phyloP scores from a whole-genome alignment of 1,139 yeast genomes.

The Geotrichum candidum region DNA sequence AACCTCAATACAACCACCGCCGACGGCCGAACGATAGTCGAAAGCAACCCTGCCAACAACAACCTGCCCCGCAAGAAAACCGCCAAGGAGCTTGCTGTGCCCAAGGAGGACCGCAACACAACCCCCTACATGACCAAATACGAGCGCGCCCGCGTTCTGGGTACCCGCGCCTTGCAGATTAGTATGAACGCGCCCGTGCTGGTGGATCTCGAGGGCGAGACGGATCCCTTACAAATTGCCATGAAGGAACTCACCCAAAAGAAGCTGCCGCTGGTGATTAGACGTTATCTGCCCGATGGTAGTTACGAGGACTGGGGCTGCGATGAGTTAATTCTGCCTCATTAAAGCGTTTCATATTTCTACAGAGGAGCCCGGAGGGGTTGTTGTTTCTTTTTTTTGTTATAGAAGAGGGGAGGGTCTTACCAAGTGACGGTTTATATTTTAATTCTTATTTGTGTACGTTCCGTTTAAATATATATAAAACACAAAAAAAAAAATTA shows the following conservation, averaged over 20 bases:
- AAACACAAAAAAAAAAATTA: neutral
- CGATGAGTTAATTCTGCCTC: slow-evolving; percentile 91
- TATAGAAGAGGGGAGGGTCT: neutral
- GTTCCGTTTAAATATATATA: neutral
- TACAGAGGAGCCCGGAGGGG: neutral
- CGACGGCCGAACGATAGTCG: slow-evolving; percentile 68
- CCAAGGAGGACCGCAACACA: slow-evolving; percentile 82
- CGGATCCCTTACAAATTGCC: slow-evolving; percentile 97
- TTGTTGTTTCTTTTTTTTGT: no score
- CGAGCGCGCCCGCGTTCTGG: slow-evolving; percentile 93
- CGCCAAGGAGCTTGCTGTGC: slow-evolving; percentile 75
- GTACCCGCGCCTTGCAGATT: slow-evolving; percentile 93
- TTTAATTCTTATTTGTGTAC: neutral
- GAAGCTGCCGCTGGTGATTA: slow-evolving; percentile 88
- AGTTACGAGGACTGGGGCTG: slow-evolving; percentile 98
- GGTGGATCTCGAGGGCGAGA: slow-evolving; percentile 97
- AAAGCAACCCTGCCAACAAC: slow-evolving; percentile 48
- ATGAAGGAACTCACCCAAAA: slow-evolving; percentile 93
- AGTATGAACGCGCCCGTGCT: slow-evolving; percentile 97
- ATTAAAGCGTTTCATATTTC: slow-evolving; percentile 32
- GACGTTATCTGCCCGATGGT: slow-evolving; percentile 96
- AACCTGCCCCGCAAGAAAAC: slow-evolving; percentile 57
- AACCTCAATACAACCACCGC: slow-evolving; percentile 45
- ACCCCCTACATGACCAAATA: slow-evolving; percentile 99
- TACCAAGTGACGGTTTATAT: neutral